A percentile compares a stretch with the other conserved stretches of the same genome.
These are phyloP conservation scores for Xanthoconium separans DNA, from an alignment of 1,284 basidiomycete genomes.

Conservation along the genomic window DNA sequence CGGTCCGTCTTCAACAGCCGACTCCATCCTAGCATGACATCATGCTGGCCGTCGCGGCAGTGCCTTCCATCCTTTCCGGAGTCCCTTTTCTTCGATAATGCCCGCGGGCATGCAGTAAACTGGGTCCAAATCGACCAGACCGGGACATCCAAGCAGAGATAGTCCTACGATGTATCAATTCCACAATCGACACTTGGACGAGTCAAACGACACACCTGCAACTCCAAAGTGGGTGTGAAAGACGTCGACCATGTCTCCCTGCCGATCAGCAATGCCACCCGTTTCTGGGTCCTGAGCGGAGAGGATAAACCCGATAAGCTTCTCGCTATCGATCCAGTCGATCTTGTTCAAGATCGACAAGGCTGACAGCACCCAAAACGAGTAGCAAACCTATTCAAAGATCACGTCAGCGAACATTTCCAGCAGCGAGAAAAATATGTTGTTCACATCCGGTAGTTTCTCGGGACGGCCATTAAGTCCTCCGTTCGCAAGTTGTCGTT, in stretches of 20 bases:
- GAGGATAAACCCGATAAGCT: constrained; percentile 81
- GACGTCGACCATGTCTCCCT: constrained; percentile 92
- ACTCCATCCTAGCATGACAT: constrained; percentile 1
- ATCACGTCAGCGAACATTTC: neutral
- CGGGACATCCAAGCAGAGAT: constrained; percentile 87
- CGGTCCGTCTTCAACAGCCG: too few species aligned
- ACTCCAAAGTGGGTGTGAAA: constrained; percentile 96
- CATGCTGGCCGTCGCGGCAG: constrained; percentile 40
- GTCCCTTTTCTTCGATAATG: constrained; percentile 65
- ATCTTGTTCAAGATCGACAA: constrained; percentile 84
- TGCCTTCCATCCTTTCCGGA: constrained; percentile 69
- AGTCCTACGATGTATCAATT: constrained; percentile 52
- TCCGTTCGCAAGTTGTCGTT: constrained; percentile 90
- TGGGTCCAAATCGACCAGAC: constrained; percentile 83
- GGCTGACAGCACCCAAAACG: constrained; percentile 94
- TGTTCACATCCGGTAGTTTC: constrained; percentile 91
- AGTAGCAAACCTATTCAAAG: constrained; percentile 85
- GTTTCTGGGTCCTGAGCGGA: constrained; percentile 87
- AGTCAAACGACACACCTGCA: constrained; percentile 60
- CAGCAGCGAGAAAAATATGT: neutral
- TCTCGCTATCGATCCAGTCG: constrained; percentile 89
- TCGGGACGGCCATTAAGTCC: constrained; percentile 96
- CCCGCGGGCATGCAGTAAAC: constrained; percentile 94
- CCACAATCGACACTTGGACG: neutral
- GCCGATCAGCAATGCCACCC: constrained; percentile 93